phyloP scores from a whole-genome alignment of 805 yeast species.

The Wickerhamiella australiensis region DNA sequence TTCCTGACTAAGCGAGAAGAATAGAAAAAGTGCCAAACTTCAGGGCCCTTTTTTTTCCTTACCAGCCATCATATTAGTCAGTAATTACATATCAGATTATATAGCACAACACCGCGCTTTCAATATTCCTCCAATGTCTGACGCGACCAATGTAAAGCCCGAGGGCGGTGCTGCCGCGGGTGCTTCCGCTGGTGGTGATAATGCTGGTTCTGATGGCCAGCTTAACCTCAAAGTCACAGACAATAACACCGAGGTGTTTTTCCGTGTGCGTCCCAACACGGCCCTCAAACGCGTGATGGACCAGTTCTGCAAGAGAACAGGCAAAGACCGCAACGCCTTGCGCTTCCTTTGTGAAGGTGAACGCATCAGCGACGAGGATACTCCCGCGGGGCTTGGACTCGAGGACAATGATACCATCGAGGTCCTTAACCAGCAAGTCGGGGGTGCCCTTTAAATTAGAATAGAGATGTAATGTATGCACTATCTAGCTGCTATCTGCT shows the following conservation, averaged over 20 bases:
- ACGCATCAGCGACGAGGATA: constrained; percentile 73
- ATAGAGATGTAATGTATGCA: background rate
- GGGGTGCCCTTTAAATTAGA: constrained; percentile 17
- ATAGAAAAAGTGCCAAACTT: too few relatives aligned
- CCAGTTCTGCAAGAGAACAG: constrained; percentile 96
- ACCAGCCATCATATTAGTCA: background rate
- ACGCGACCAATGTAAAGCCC: constrained; percentile 24
- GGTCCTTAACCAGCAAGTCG: constrained; percentile 86
- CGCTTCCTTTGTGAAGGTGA: constrained; percentile 91
- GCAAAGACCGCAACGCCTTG: constrained; percentile 68
- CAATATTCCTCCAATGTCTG: background rate
- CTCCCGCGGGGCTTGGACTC: constrained; percentile 81
- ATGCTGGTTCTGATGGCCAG: constrained; percentile 32
- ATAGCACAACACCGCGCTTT: background rate
- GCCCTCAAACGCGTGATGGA: constrained; percentile 92
- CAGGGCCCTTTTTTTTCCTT: too few relatives aligned
- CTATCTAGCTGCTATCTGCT: too few relatives aligned
- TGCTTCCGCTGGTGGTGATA: constrained; percentile 33
- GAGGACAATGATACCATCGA: constrained; percentile 95
- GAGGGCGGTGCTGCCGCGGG: constrained; percentile 43
- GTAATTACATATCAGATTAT: background rate
- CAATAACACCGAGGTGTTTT: constrained; percentile 84
- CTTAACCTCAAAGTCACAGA: constrained; percentile 90
- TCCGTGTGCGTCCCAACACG: constrained; percentile 87
- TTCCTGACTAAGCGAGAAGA: too few relatives aligned